Evolutionary conservation across 345 rosid genomes (phyloP).

Genomic region (Citrus medica): DNA sequence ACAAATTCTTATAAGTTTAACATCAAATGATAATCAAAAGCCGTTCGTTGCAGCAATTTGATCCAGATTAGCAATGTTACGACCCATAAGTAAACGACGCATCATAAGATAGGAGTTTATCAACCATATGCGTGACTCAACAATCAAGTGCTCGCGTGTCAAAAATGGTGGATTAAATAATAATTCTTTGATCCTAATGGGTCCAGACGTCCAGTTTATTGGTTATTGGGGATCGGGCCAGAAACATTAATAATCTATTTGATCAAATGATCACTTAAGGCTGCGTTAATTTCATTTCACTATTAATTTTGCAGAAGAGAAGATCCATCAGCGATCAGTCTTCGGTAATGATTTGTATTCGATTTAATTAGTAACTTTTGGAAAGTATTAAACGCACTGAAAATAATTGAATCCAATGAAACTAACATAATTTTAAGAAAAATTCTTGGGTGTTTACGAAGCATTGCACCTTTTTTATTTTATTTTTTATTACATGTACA

Average conservation of each 20-base stretch:
- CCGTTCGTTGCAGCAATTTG: background rate
- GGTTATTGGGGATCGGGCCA: background rate
- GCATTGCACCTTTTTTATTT: too few species aligned
- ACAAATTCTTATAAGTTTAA: background rate
- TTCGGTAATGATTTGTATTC: background rate
- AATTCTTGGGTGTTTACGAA: too few species aligned
- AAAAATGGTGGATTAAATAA: background rate
- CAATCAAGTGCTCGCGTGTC: background rate
- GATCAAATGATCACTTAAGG: background rate
- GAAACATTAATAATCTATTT: background rate
- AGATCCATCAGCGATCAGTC: background rate
- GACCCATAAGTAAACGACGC: background rate
- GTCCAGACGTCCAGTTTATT: background rate
- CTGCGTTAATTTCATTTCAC: background rate
- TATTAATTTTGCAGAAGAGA: background rate
- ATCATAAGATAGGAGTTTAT: background rate
- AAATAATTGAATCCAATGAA: slow-evolving; percentile 4
- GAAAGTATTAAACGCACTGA: background rate
- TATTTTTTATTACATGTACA: too few species aligned
- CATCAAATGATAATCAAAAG: background rate
- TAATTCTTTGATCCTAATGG: background rate
- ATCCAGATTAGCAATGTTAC: background rate
- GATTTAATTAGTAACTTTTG: background rate
- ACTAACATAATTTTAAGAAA: background rate
- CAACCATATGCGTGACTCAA: background rate